Evolutionary conservation across 371 early-diverging fungal species (phyloP).

Genomic region (Mycotypha africana): DNA sequence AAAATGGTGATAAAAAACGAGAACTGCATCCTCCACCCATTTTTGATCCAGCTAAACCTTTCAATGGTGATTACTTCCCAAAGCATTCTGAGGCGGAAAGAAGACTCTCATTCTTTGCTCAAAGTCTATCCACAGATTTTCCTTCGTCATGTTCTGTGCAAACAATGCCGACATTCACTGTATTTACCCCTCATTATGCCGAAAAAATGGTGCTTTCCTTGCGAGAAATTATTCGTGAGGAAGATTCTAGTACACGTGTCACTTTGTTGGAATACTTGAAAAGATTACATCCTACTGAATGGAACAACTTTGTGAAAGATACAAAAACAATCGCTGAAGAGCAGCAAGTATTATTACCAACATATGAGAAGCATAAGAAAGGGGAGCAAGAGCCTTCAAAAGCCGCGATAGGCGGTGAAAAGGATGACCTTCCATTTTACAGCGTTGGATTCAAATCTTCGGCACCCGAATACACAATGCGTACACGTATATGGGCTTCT

Average conservation of each 20-base stretch:
- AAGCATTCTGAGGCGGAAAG: constrained; percentile 77
- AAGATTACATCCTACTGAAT: constrained; percentile 76
- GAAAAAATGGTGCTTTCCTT: constrained; percentile 84
- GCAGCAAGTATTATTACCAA: constrained; percentile 7
- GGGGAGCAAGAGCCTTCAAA: no score
- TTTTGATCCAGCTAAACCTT: constrained; percentile 60
- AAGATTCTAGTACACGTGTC: constrained; percentile 76
- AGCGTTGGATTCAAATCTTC: constrained; percentile 83
- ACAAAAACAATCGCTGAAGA: constrained; percentile 82
- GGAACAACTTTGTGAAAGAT: constrained; percentile 89
- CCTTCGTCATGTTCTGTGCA: constrained; percentile 78
- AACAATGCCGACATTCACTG: constrained; percentile 84
- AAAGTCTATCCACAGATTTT: constrained; percentile 76
- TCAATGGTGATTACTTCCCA: constrained; percentile 67
- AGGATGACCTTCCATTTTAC: constrained; percentile 79
- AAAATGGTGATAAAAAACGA: constrained; percentile 18
- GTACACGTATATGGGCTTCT: constrained; percentile 89
- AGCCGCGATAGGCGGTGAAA: constrained; percentile 38
- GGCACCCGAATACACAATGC: constrained; percentile 76
- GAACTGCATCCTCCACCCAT: constrained; percentile 74
- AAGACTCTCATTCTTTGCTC: constrained; percentile 84
- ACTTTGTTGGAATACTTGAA: constrained; percentile 85
- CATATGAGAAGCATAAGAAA: no score
- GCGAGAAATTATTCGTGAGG: constrained; percentile 82
- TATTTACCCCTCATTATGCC: constrained; percentile 87